A percentile compares a stretch with the other conserved stretches of the same genome.
Conservation (phyloP, 2,329 filamentous ascomycete species). For the Elsinoe perseae region DNA sequence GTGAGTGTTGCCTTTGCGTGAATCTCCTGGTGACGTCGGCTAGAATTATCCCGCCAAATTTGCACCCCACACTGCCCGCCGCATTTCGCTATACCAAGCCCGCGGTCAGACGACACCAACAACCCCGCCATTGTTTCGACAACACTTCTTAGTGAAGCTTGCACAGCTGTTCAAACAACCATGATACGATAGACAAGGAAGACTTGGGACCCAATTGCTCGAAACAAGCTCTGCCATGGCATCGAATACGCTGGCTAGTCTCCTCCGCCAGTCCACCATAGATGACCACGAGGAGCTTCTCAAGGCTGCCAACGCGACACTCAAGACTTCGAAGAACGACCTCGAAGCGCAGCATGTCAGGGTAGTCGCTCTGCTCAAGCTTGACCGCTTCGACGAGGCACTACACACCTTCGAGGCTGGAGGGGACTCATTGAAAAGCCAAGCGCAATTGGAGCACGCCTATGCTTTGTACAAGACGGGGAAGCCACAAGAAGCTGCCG, state of each 20-base stretch:
- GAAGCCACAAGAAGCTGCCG: conserved; percentile 56
- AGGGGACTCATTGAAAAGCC: conserved; percentile 52
- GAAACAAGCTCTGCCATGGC: neutral
- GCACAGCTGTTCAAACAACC: neutral
- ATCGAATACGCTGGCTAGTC: conserved; percentile 40
- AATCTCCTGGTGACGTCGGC: conserved; percentile 1
- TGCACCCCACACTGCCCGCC: conserved; percentile 8
- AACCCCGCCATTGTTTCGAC: neutral
- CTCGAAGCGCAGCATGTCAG: conserved; percentile 59
- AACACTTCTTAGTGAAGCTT: neutral
- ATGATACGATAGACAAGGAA: neutral
- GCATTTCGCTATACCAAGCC: conserved; percentile 11
- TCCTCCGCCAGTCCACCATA: conserved; percentile 51
- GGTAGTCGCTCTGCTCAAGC: conserved; percentile 67
- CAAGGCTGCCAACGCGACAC: conserved; percentile 50
- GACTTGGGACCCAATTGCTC: neutral
- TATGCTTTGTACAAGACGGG: conserved; percentile 82
- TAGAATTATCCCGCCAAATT: neutral
- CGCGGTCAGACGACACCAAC: conserved; percentile 4
- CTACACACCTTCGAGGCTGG: conserved; percentile 59
- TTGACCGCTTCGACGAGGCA: conserved; percentile 75
- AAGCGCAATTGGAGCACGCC: conserved; percentile 60
- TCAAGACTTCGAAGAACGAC: conserved; percentile 53
- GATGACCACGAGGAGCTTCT: conserved; percentile 69
- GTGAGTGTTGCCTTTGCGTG: too few relatives aligned